Evolutionary conservation across 768 basidiomycete species (phyloP), one percentile per base, ranked within the genome.

Genomic region (Gloeostereum incarnatum): DNA sequence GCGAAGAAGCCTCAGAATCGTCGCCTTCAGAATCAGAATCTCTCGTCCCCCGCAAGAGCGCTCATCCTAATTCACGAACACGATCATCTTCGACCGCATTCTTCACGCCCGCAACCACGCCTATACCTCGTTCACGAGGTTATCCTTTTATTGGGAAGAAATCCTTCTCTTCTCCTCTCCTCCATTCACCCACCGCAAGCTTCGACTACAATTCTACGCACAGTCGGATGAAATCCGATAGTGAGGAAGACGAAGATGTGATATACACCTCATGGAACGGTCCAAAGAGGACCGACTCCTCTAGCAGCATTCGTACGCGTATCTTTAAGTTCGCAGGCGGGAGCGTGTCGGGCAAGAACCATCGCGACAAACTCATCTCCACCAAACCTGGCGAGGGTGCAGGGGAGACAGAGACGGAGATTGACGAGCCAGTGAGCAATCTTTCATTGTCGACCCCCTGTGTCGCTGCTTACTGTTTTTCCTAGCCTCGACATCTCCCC

Each of bases 401-500:
- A 19, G 81, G 81, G 5, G 83, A 86, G 58, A 85, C 84, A 0
- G 83, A 87, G 52, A 85, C 84, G 0, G 84, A 87, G 51, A 66
- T 73, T 9, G 83, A 86, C 48, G 83, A 86, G 49, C 77, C 77
- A 24, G 83, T 85, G 52, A 62, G 81, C 35, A 43, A 20, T 33
- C 31, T 37, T 26, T 45, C 6, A 41, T 25, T 32, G 24, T 38
- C 35, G 7, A 8, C 42, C 22, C 18, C 34, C 21, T n/a, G n/a
- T n/a, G n/a, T n/a, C n/a, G n/a, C 30, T 38, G 14, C 33, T 27
- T 36, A 34, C 16, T 10, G 19, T 31, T 39, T 13, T n/a, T 35
- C 14, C 20, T 44, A 82, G 82, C 70, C 77, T 25, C 67, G 65
- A 20, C 76, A 74, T 47, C 68, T 87, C 25, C 83, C 84, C 7